These are phyloP conservation scores for Rhizoctonia solani DNA, from an alignment of 1,284 basidiomycete genomes.

Conservation along the genomic window DNA sequence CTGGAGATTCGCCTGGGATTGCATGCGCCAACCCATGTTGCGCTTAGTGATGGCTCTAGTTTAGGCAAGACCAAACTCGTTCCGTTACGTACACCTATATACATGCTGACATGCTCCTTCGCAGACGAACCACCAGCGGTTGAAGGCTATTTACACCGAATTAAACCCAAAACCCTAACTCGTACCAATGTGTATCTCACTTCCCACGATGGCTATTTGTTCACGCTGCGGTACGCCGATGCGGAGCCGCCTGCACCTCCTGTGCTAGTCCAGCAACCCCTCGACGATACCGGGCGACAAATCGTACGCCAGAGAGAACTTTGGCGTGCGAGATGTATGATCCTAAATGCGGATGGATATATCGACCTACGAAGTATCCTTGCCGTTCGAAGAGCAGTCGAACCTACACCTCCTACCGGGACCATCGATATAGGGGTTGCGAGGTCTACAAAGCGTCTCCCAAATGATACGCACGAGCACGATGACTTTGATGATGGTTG, in stretches of 20 bases:
- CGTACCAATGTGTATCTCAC: conserved; percentile 70
- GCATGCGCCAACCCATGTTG: conserved; percentile 63
- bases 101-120: not conserved
- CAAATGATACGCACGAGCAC: conserved; percentile 7
- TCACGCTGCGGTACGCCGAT: conserved; percentile 56
- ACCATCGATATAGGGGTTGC: conserved; percentile 6
- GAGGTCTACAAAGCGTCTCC: conserved; percentile 10
- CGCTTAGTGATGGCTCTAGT: conserved; percentile 57
- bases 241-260: conserved; percentile 72
- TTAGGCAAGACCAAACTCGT: conserved; percentile 43
- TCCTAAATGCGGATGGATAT: conserved; percentile 66
- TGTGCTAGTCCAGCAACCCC: conserved; percentile 44
- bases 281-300: conserved; percentile 36
- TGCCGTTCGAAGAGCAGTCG: conserved; percentile 65
- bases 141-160: conserved; percentile 79
- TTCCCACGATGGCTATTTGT: conserved; percentile 74
- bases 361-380: conserved; percentile 70
- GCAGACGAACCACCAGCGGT: conserved; percentile 68
- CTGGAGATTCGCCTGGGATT: conserved; percentile 73
- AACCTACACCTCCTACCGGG: conserved; percentile 47
- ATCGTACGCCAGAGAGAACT: conserved; percentile 58
- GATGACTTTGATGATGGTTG: conserved; percentile 48
- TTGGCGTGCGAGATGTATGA: conserved; percentile 65
- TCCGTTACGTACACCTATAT: not conserved
- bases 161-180: conserved; percentile 63